Base-by-base conservation (phyloP, 1,284 basidiomycete species). In the Cryptococcus sp. region DNA sequence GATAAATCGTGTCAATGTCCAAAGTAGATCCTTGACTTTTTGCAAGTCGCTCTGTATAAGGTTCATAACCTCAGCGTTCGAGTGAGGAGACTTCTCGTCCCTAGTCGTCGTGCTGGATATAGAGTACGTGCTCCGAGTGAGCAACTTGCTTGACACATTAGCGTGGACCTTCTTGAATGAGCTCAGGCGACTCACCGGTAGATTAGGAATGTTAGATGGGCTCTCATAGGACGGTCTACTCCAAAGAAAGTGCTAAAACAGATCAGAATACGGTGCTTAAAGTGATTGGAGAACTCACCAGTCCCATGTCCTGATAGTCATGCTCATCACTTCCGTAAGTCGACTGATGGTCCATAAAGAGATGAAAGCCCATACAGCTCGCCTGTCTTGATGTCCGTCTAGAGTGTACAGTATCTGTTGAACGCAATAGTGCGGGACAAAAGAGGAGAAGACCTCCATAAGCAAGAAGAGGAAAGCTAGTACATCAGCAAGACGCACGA, bases 61-160 rank as follows among this genome's bases (percentile, higher is more conserved):
- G 45, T 67, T 67, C 4, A 69, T 66, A 53, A 70, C 54, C 62
- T 62, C 46, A 63, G 63, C 62, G 50, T 56, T 48, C 19, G 56
- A 56, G 16, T 59, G 50, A 0, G 56, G 56, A 3, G 48, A 37
- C 18, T 63, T 59, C 3, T 24, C 32, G 21, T 39, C 36, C n/a
- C n/a, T n/a, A 10, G 28, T 24, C 21, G 45, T 36, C 18, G n/a
- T n/a, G 48, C 47, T 5, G 54, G 45, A 4, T 49, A 9, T 63
- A 4, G 28, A 57, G 44, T 55, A 63, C 1, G 53, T 44, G 43
- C 63, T 69, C 2, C 65, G 52, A 4, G 62, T 60, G 22, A 69
- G 55, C 1, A 67, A 19, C 53, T 69, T 69, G 14, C 64, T 66
- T 40, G 41, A 24, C 1, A 11, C 11, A 4, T 28, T 11, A 28